Evolutionary conservation across 352 stramenopile species (phyloP).

Genomic region (Pilasporangium apinafurcum): DNA sequence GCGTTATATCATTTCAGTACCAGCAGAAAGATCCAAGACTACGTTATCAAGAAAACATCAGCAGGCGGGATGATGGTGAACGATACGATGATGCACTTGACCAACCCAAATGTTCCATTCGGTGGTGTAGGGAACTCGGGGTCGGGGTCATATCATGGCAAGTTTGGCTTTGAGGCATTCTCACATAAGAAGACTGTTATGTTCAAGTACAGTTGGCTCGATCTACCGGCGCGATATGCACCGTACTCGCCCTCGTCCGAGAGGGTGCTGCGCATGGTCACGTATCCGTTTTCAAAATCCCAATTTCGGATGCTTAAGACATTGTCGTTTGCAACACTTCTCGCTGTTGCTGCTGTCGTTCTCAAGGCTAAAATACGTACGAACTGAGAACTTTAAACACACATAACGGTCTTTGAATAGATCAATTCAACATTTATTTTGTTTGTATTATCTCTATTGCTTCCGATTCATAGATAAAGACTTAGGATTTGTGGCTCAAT

Average conservation of each 20-base stretch:
- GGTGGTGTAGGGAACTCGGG: constrained; percentile 78
- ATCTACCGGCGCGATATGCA: constrained; percentile 47
- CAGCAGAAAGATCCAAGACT: constrained; percentile 25
- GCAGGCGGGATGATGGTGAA: constrained; percentile 70
- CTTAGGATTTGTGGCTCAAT: too few relatives aligned
- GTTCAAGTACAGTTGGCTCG: constrained; percentile 51
- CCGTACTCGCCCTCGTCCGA: constrained; percentile 32
- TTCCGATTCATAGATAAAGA: too few relatives aligned
- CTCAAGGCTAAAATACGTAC: too few relatives aligned
- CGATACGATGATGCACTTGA: constrained; percentile 74
- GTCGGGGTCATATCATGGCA: constrained; percentile 80
- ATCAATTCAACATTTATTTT: too few relatives aligned
- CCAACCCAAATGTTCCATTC: constrained; percentile 67
- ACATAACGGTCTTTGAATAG: too few relatives aligned
- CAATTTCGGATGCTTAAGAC: too few relatives aligned
- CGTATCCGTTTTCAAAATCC: constrained; percentile 48
- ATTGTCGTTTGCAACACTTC: too few relatives aligned
- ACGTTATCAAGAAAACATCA: constrained; percentile 38
- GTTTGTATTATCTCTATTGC: too few relatives aligned
- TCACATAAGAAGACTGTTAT: constrained; percentile 65
- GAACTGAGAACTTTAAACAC: too few relatives aligned
- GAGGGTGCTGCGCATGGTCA: constrained; percentile 23
- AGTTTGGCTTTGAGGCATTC: constrained; percentile 74
- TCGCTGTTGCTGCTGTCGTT: too few relatives aligned
- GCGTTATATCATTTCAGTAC: constrained; percentile 85